Conservation (phyloP, 2,329 filamentous ascomycete species). For the Aspergillus tanneri region DNA sequence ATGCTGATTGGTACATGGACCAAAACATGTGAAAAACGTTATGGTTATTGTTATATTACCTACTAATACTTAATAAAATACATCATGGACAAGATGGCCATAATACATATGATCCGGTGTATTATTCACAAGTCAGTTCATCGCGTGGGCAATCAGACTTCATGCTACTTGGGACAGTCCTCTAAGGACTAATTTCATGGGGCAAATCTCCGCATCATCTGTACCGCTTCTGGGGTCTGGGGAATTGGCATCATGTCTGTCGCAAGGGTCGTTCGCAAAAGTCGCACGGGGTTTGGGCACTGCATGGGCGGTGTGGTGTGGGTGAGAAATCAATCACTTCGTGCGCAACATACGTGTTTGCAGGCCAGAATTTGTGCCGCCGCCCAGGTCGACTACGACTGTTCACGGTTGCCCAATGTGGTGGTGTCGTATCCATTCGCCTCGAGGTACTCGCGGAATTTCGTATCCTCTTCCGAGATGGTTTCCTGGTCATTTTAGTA, state of each 20-base stretch:
- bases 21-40: too few relatives aligned
- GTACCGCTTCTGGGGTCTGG: not conserved
- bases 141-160: constrained; percentile 8
- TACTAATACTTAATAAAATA: too few relatives aligned
- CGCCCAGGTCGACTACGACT: constrained; percentile 2
- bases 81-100: not conserved
- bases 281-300: not conserved
- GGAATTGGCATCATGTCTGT: not conserved
- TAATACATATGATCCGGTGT: too few relatives aligned
- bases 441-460: constrained; percentile 72
- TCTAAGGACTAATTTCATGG: not conserved
- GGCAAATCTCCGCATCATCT: not conserved
- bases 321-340: not conserved
- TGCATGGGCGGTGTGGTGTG: not conserved
- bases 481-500: constrained; percentile 64
- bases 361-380: constrained; percentile 5
- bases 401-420: constrained; percentile 49
- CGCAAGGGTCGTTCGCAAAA: not conserved
- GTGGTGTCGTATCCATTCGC: constrained; percentile 73
- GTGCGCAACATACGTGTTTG: constrained; percentile 2
- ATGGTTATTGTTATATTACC: too few relatives aligned
- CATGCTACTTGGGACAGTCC: constrained; percentile 13
- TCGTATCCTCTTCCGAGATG: constrained; percentile 72
- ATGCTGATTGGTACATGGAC: too few relatives aligned
- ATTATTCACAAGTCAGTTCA: too few relatives aligned